Percentiles rank a stretch among this genome's conserved stretches.
phyloP scores from a whole-genome alignment of 1,139 yeast genomes.

The Pichia sp. region DNA sequence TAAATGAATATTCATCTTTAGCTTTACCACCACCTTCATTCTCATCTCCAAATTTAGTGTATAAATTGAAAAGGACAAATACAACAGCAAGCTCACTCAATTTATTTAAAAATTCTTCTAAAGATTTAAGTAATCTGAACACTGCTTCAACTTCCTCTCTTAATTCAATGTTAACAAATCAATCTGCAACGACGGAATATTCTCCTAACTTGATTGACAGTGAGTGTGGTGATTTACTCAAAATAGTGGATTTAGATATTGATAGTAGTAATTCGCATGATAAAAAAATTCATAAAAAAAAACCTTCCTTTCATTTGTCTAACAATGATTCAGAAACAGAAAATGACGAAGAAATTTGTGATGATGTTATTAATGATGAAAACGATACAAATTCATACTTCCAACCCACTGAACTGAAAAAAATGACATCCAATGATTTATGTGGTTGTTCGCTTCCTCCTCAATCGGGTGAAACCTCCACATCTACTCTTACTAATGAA shows the following conservation, averaged over 20 bases:
- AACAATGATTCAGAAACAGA: slow-evolving; percentile 6
- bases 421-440: not conserved
- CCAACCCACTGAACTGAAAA: not conserved
- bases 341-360: slow-evolving; percentile 1
- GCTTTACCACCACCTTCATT: not conserved
- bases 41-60: not conserved
- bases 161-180: slow-evolving; percentile 21
- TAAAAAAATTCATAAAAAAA: not conserved
- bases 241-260: slow-evolving; percentile 21
- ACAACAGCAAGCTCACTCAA: not conserved
- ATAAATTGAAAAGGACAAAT: not conserved
- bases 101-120: not conserved
- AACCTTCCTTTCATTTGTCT: slow-evolving; percentile 2
- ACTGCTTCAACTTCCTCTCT: slow-evolving; percentile 12
- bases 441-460: not conserved
- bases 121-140: not conserved
- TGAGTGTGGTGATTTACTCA: slow-evolving; percentile 26
- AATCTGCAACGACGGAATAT: slow-evolving; percentile 27
- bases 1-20: not conserved
- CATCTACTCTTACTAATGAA: not conserved
- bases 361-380: not conserved
- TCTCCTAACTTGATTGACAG: slow-evolving; percentile 25
- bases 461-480: not conserved
- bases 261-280: slow-evolving; percentile 6
- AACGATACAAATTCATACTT: not conserved